Evolutionary conservation across 192 early-diverging fungal species (phyloP).

Genomic region (Linnemannia zychae): DNA sequence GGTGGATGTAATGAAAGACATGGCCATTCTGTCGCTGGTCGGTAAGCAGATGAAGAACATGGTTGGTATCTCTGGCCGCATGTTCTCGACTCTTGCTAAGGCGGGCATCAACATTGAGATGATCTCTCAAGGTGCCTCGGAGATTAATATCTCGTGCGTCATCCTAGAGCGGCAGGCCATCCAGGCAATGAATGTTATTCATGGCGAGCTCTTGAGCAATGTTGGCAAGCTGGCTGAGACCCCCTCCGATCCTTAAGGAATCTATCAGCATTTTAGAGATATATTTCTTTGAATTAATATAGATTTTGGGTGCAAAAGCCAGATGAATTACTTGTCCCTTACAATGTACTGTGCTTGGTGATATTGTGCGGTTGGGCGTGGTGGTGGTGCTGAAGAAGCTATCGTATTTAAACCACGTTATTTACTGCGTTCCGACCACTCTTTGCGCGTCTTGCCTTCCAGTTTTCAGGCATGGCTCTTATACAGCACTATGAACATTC

Average conservation of each 20-base stretch:
- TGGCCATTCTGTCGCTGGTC: slow-evolving; percentile 97
- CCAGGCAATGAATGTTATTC: slow-evolving; percentile 89
- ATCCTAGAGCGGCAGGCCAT: slow-evolving; percentile 82
- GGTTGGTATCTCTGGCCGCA: slow-evolving; percentile 94
- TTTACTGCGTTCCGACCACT: no score
- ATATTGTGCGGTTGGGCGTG: no score
- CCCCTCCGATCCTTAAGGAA: not conserved
- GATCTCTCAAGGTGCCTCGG: slow-evolving; percentile 98
- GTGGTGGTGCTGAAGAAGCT: no score
- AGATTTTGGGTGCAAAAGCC: no score
- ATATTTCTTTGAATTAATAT: not conserved
- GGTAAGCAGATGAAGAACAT: slow-evolving; percentile 97
- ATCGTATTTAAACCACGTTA: no score
- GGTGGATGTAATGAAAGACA: slow-evolving; percentile 87
- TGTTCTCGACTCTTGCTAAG: slow-evolving; percentile 93
- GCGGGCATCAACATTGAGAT: slow-evolving; percentile 98
- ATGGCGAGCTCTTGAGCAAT: slow-evolving; percentile 77
- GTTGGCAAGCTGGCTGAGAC: slow-evolving; percentile 29
- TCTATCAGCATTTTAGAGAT: not conserved
- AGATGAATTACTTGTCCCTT: no score
- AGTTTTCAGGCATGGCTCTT: not conserved
- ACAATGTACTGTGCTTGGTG: no score
- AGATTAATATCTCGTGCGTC: slow-evolving; percentile 99
- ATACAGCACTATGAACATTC: not conserved
- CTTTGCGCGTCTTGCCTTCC: no score